These are phyloP conservation scores for Lepidopterella palustris DNA, from an alignment of 495 filamentous ascomycete species.

Conservation along the genomic window DNA sequence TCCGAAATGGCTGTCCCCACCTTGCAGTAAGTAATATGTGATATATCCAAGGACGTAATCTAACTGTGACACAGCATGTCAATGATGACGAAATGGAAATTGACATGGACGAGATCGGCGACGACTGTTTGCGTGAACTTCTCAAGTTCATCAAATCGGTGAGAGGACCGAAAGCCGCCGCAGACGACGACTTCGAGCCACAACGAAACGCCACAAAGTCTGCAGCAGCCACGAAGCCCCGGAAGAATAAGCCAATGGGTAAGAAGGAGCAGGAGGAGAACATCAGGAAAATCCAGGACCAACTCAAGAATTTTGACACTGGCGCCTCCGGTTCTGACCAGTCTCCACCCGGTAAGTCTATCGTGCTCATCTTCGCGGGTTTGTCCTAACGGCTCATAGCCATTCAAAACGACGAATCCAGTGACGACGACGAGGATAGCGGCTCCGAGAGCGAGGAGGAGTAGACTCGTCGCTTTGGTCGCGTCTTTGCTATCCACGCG, in stretches of 20 bases:
- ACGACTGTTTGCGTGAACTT: conserved; percentile 66
- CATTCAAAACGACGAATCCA: conserved; percentile 27
- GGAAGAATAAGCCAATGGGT: conserved; percentile 99
- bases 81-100: conserved; percentile 84
- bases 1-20: conserved; percentile 76
- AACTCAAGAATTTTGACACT: conserved; percentile 39
- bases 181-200: conserved; percentile 40
- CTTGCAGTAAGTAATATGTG: conserved; percentile 49
- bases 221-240: conserved; percentile 55
- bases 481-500: neutral
- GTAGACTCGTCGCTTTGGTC: conserved; percentile 9
- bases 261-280: conserved; percentile 85
- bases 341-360: conserved; percentile 31
- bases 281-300: conserved; percentile 66
- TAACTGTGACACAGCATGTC: conserved; percentile 45
- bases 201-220: conserved; percentile 39
- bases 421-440: conserved; percentile 33
- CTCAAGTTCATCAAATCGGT: conserved; percentile 66
- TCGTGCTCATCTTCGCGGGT: neutral
- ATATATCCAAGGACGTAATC: neutral
- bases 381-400: conserved; percentile 12
- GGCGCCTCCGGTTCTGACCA: conserved; percentile 18
- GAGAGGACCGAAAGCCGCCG: conserved; percentile 17
- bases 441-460: conserved; percentile 38
- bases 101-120: conserved; percentile 78